Evolutionary conservation across 148 eudicot species (phyloP), one percentile per base, ranked within the genome.

Genomic region (Beta vulgaris): DNA sequence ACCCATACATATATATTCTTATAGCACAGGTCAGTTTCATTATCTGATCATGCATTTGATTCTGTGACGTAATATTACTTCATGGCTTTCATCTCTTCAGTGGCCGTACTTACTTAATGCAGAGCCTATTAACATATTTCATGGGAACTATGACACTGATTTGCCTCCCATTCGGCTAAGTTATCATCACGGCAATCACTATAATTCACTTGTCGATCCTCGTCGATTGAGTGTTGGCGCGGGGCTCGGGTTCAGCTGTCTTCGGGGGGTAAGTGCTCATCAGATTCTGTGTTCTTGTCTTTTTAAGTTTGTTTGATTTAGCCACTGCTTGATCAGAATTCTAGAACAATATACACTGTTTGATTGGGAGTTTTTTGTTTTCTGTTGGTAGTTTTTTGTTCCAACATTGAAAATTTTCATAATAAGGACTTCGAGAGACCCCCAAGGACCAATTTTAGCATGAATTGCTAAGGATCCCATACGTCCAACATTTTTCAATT

Each of bases 151-250:
- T 70, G 78, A 81, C 73, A 85, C 97, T 19, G 99, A 96, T 71
- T 76, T 82, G 54, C 99, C 99, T 81, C 99, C 99, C 37, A 81
- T 96, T 55, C 88, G 97, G 72, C 84, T 96, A 42, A 96, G 98
- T 78, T 92, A 72, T 79, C 98, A 96, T 84, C 91, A 91, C 42
- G 98, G 98, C 10, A 96, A 96, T 84, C 99, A 96, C 79, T 96
- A 96, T 82, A 96, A 96, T 80, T 96, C 99, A 23, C 98, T 96
- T 75, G 97, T 91, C 82, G 99, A 96, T 88, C 99, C 99, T 59
- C 90, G 98, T 40, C 87, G 99, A 71, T 61, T 85, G 83, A 82
- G 86, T 43, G 81, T 96, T 82, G 99, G 99, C 54, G 98, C 98
- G 48, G 99, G 99, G 68, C 98, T 96, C 44, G 99, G 99, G 64